A percentile compares a stretch with the other conserved stretches of the same genome.
phyloP scores from a whole-genome alignment of 805 yeast genomes.

The Jamesozyma jinghongensis region DNA sequence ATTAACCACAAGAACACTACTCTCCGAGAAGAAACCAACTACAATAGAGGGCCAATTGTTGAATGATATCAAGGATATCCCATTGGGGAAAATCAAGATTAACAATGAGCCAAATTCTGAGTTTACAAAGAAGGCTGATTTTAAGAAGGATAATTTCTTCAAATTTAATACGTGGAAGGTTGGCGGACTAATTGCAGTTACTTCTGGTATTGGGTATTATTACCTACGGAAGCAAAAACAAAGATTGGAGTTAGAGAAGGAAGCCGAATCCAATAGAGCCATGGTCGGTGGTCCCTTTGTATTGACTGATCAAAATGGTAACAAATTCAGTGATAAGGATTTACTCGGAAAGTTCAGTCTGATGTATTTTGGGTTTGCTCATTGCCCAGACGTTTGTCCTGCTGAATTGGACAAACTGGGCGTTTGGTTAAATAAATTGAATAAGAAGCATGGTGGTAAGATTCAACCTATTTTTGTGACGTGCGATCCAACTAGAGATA shows the following conservation, averaged over 20 bases:
- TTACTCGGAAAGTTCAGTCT: slow-evolving; percentile 70
- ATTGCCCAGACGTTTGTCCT: slow-evolving; percentile 97
- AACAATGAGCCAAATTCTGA: background rate
- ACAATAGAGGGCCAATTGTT: background rate
- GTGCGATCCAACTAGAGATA: slow-evolving; percentile 92
- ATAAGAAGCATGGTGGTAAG: slow-evolving; percentile 40
- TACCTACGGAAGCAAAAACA: slow-evolving; percentile 67
- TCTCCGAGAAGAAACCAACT: background rate
- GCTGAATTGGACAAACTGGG: slow-evolving; percentile 92
- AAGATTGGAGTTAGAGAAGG: slow-evolving; percentile 61
- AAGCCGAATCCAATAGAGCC: slow-evolving; percentile 81
- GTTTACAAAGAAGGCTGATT: background rate
- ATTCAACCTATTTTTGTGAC: slow-evolving; percentile 86
- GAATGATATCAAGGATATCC: slow-evolving; percentile 2
- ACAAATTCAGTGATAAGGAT: slow-evolving; percentile 66
- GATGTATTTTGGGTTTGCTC: slow-evolving; percentile 88
- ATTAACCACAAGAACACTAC: background rate
- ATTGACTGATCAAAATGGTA: slow-evolving; percentile 59
- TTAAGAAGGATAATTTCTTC: background rate
- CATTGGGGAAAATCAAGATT: slow-evolving; percentile 2
- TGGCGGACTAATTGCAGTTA: slow-evolving; percentile 44
- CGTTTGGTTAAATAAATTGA: slow-evolving; percentile 48
- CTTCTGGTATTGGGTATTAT: slow-evolving; percentile 62
- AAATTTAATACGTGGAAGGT: slow-evolving; percentile 82
- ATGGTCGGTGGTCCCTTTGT: slow-evolving; percentile 72